Base-by-base conservation (phyloP, 1,139 yeast genomes). In the Saccharomyces hybrid region DNA sequence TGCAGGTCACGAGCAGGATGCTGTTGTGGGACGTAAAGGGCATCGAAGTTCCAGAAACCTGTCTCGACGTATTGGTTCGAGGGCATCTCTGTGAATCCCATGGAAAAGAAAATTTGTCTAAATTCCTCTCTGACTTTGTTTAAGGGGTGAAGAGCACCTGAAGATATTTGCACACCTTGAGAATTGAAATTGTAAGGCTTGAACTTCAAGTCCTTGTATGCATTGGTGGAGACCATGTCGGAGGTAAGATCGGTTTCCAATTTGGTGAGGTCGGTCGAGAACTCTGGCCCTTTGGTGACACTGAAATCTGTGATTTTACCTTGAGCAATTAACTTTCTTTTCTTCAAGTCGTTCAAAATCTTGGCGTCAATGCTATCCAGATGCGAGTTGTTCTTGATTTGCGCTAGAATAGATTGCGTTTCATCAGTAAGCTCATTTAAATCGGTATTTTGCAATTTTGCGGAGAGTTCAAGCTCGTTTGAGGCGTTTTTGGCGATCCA, bases 31-130 rank as follows among this genome's bases (percentile, higher is more conserved):
- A 93, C 99, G 68, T 77, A 93, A 66, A 93, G 79, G 3, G 99
- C 82, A 72, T 93, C 99, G 69, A 93, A 93, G 75, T 95, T 93
- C 99, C 99, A 93, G 83, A 95, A 93, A 9, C 99, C 98, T 28
- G 95, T 81, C 70, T 93, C 99, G 54, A 95, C 99, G 70, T 90
- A 93, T 73, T 91, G 96, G 71, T 91, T 91, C 23, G 99, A 86
- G 57, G 99, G 97, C 99, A 93, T 93, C 76, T 93, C 99, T 34
- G 93, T 83, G 83, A 93, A 93, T 9, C 99, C 99, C 90, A 93
- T 84, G 48, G 95, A 84, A 76, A 93, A 93, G 81, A 95, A 93
- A 68, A 95, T 91, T 71, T 91, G 96, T 76, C 99, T 82, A 75
- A 93, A 95, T 73, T 95, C 99, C 73, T 91, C 97, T 67, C 97